Conservation (phyloP, 305 asterid genomes). For the Fraxinus ornus region DNA sequence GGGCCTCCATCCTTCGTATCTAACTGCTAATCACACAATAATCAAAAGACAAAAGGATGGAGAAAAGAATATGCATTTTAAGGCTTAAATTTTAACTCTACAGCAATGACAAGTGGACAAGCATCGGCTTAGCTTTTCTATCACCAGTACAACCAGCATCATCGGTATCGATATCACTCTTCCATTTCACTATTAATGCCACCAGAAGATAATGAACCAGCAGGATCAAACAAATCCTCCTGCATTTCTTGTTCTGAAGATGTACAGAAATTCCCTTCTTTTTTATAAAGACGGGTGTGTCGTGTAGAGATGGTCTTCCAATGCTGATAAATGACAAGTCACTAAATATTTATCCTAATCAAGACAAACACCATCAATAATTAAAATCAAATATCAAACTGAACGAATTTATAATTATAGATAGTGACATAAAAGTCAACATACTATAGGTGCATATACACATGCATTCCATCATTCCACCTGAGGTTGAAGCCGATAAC, state of each 20-base stretch:
- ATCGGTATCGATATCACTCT: slow-evolving; percentile 35
- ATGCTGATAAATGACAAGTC: slow-evolving; percentile 13
- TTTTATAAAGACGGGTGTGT: slow-evolving; percentile 23
- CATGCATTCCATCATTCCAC: neutral
- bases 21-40: slow-evolving; percentile 42
- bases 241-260: slow-evolving; percentile 33
- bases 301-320: slow-evolving; percentile 10
- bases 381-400: neutral
- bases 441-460: neutral
- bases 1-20: slow-evolving; percentile 96
- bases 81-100: neutral
- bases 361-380: slow-evolving; percentile 21
- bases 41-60: neutral
- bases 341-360: slow-evolving; percentile 28
- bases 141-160: slow-evolving; percentile 19
- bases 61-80: slow-evolving; percentile 8
- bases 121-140: slow-evolving; percentile 29
- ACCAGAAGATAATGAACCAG: slow-evolving; percentile 21
- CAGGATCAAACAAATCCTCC: slow-evolving; percentile 30
- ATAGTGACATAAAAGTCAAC: neutral
- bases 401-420: neutral
- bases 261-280: slow-evolving; percentile 40
- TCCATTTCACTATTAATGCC: slow-evolving; percentile 30
- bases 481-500: neutral
- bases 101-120: slow-evolving; percentile 10